Evolutionary conservation across 2,329 filamentous ascomycete species (phyloP), one percentile per base, ranked within the genome.

Genomic region (Penicillium olsonii): DNA sequence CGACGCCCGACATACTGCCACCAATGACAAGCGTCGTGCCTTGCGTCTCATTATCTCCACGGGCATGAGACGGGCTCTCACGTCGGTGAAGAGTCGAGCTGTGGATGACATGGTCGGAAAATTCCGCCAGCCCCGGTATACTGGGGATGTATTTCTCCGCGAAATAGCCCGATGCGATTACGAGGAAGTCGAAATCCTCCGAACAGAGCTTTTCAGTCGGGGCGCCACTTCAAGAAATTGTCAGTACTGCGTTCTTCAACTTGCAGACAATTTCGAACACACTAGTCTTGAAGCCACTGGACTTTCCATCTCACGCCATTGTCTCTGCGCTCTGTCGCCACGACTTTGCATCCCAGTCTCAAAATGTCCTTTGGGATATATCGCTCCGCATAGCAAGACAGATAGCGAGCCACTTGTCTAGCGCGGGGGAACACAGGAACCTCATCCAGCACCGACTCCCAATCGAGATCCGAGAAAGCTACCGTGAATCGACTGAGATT

Each of bases 401-500:
- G 75, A 65, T 95, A 95, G 19, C 74, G 75, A 1, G 88, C 88
- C 4, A 92, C 82, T 71, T 90, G 84, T 83, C 87, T 90, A 0
- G 88, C 90, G 31, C 79, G 83, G 1, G 90, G 90, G 40, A 94
- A 85, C 67, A 87, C 78, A 1, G 86, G 84, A 1, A 76, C 70
- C 4, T 69, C 70, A 5, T 77, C 71, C 18, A 75, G 56, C 0
- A 77, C 72, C 4, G 70, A 71, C 3, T 80, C 76, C 89, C 89
- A 95, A 5, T 87, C 80, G 19, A 90, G 68, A 64, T 92, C 90
- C 2, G 68, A 70, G 33, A 71, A 71, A 0, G 62, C 58, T 55
- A 94, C 84, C 0, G 88, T 90, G 68, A 90, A 89, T 38, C 81
- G 81, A 71, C 87, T 91, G 61, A 92, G 83, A 66, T 95, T 95